phyloP scores from a whole-genome alignment of 768 basidiomycete genomes.

The Trametes cingulata region DNA sequence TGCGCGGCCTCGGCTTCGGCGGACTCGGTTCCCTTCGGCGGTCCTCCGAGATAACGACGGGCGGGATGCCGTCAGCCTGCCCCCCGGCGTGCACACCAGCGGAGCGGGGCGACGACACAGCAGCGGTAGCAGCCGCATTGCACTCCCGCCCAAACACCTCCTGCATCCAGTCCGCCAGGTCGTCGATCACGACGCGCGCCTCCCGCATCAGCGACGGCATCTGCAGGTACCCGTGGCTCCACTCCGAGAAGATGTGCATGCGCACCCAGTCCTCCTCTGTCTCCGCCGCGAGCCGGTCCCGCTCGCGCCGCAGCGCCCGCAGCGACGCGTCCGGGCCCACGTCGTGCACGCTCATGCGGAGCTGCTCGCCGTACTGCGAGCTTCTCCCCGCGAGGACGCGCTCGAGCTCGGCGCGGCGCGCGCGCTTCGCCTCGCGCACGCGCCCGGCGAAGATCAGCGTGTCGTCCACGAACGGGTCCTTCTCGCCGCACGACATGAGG shows the following conservation, averaged over 20 bases:
- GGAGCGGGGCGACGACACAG: no score
- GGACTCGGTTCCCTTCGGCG: conserved; percentile 7
- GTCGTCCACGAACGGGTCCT: conserved; percentile 93
- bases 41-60: neutral
- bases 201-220: conserved; percentile 89
- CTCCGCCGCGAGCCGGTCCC: conserved; percentile 61
- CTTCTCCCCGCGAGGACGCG: conserved; percentile 60
- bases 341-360: conserved; percentile 56
- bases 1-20: neutral
- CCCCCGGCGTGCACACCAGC: neutral
- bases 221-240: conserved; percentile 97
- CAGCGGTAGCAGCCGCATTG: neutral
- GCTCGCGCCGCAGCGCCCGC: conserved; percentile 54
- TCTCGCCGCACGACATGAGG: conserved; percentile 94
- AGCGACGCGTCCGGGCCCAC: conserved; percentile 27
- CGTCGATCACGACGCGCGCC: conserved; percentile 74
- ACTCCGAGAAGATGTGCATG: conserved; percentile 90
- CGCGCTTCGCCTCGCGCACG: conserved; percentile 91
- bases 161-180: conserved; percentile 90
- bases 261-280: conserved; percentile 94
- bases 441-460: conserved; percentile 96
- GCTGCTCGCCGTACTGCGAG: conserved; percentile 58
- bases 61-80: neutral
- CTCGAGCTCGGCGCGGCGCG: conserved; percentile 74
- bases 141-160: conserved; percentile 59